Conservation (phyloP, 176 grass and related monocot species). For the Luzula sylvatica region DNA sequence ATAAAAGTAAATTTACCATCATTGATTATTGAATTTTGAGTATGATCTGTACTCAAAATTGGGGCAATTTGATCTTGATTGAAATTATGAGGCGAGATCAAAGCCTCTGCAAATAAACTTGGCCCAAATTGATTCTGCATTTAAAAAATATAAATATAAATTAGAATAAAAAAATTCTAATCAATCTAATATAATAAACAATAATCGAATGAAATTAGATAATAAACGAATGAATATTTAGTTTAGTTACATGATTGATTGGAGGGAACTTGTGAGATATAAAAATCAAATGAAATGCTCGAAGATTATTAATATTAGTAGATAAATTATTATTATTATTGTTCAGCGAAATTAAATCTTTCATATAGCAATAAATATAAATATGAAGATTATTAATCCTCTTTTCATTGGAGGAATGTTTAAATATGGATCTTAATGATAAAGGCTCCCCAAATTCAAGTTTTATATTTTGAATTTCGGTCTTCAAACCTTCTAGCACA, state of each 20-base stretch:
- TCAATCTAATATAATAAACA: background rate
- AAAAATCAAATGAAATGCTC: slow-evolving; percentile 51
- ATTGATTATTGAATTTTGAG: too few species aligned
- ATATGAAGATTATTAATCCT: slow-evolving; percentile 35
- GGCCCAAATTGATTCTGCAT: background rate
- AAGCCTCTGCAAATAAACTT: slow-evolving; percentile 65
- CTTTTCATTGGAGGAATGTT: slow-evolving; percentile 36
- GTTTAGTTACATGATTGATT: slow-evolving; percentile 49
- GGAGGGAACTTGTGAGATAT: slow-evolving; percentile 68
- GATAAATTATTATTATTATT: too few species aligned
- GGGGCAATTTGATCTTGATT: slow-evolving; percentile 28
- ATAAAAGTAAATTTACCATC: too few species aligned
- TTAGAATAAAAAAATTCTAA: too few species aligned
- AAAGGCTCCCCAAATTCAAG: slow-evolving; percentile 40
- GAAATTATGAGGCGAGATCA: slow-evolving; percentile 54
- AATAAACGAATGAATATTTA: too few species aligned
- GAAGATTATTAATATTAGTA: slow-evolving; percentile 18
- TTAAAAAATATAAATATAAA: too few species aligned
- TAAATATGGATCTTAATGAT: slow-evolving; percentile 55
- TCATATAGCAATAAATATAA: slow-evolving; percentile 54
- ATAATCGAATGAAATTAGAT: too few species aligned
- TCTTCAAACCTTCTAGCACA: slow-evolving; percentile 61
- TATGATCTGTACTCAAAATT: too few species aligned
- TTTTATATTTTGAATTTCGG: slow-evolving; percentile 32
- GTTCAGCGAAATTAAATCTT: slow-evolving; percentile 33